phyloP scores from a whole-genome alignment of 2,329 filamentous ascomycete species.

The Colletotrichum gloeosporioides region DNA sequence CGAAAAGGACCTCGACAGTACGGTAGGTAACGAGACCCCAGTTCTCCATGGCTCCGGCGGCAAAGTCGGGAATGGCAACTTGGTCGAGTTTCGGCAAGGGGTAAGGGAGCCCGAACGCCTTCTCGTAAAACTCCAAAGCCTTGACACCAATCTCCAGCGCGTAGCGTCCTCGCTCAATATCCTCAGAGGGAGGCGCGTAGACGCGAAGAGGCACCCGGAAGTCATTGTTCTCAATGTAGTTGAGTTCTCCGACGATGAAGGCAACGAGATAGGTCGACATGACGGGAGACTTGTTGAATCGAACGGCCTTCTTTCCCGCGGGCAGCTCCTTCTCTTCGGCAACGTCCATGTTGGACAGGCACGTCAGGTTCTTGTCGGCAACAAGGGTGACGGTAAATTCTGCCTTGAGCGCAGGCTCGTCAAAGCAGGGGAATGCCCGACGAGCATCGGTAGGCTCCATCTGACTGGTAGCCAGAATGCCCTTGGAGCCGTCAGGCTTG shows the following conservation, averaged over 20 bases:
- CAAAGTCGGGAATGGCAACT: conserved; percentile 95
- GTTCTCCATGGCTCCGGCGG: conserved; percentile 90
- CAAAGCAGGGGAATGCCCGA: conserved; percentile 93
- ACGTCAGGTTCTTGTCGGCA: conserved; percentile 89
- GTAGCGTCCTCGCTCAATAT: conserved; percentile 91
- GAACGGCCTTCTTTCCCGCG: conserved; percentile 75
- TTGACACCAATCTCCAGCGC: conserved; percentile 87
- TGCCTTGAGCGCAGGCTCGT: conserved; percentile 93
- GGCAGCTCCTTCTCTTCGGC: conserved; percentile 67
- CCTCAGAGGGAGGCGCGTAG: conserved; percentile 88
- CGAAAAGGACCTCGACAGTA: conserved; percentile 87
- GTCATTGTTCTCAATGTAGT: conserved; percentile 88
- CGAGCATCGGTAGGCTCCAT: conserved; percentile 97
- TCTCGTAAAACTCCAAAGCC: conserved; percentile 93
- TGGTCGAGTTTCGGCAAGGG: conserved; percentile 95
- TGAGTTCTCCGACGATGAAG: conserved; percentile 92
- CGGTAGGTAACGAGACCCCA: conserved; percentile 97
- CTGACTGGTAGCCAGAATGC: conserved; percentile 88
- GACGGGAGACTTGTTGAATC: conserved; percentile 87
- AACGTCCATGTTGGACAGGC: conserved; percentile 96
- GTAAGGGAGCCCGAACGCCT: conserved; percentile 87
- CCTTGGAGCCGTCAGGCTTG: conserved; percentile 76
- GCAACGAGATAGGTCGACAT: conserved; percentile 98
- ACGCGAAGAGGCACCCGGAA: conserved; percentile 93
- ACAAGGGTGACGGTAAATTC: conserved; percentile 90